These are phyloP conservation scores for Metschnikowia kunwiensis DNA, from an alignment of 805 yeast species.

Conservation along the genomic window DNA sequence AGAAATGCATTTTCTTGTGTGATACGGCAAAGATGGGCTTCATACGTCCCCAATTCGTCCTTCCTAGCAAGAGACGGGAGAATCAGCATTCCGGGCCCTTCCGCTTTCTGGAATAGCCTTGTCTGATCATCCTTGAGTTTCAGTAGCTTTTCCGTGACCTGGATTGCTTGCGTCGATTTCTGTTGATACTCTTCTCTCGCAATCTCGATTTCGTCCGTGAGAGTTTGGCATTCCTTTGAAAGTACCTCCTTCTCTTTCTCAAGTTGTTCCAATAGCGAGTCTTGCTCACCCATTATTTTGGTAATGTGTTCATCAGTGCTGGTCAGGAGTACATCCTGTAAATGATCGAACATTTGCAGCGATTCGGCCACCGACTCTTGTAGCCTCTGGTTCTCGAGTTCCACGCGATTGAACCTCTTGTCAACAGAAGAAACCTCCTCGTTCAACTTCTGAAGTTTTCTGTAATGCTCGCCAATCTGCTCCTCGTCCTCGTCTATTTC, in stretches of 20 bases:
- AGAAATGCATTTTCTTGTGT: conserved; percentile 31
- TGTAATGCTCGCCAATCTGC: conserved; percentile 41
- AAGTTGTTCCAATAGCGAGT: conserved; percentile 21
- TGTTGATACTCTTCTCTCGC: conserved; percentile 33
- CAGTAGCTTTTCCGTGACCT: conserved; percentile 22
- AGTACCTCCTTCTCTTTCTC: conserved; percentile 27
- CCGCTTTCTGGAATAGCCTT: conserved; percentile 21
- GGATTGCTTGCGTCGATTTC: conserved; percentile 33
- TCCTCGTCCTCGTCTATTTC: conserved; percentile 34
- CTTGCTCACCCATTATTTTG: conserved; percentile 20
- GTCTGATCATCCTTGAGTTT: conserved; percentile 20
- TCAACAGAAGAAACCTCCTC: conserved; percentile 35
- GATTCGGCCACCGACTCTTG: conserved; percentile 12
- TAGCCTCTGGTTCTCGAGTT: conserved; percentile 25
- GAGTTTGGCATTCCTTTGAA: conserved; percentile 23
- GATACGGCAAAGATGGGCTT: conserved; percentile 25
- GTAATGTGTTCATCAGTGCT: conserved; percentile 16
- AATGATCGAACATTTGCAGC: conserved; percentile 8
- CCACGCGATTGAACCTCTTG: conserved; percentile 30
- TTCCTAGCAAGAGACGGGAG: conserved; percentile 34
- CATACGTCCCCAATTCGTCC: conserved; percentile 32
- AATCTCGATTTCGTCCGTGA: conserved; percentile 29
- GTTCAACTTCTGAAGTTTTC: conserved; percentile 31
- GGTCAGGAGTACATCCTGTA: conserved; percentile 12
- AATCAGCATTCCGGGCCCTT: conserved; percentile 35